These are phyloP conservation scores for Lichina pygmaea DNA, from an alignment of 495 filamentous ascomycete species.

Conservation along the genomic window DNA sequence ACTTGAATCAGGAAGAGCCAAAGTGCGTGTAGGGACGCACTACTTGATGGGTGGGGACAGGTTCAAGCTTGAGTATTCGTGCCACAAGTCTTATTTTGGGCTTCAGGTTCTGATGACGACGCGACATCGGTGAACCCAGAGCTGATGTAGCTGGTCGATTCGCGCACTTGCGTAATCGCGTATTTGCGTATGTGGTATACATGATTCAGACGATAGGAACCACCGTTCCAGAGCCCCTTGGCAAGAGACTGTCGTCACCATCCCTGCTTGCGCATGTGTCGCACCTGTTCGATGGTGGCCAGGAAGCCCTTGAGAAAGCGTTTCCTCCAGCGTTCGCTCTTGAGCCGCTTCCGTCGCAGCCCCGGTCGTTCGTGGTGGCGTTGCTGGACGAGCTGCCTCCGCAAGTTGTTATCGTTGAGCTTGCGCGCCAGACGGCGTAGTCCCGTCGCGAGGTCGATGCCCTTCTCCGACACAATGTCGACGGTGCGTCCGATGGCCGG, in stretches of 20 bases:
- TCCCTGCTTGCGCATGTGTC: constrained; percentile 40
- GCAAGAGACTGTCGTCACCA: constrained; percentile 22
- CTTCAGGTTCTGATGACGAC: too few relatives aligned
- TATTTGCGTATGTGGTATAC: too few relatives aligned
- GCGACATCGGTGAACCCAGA: too few relatives aligned
- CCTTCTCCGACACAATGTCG: constrained; percentile 14
- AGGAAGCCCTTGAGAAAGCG: constrained; percentile 39
- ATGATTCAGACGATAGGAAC: too few relatives aligned
- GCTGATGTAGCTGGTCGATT: too few relatives aligned
- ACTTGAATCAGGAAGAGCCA: too few relatives aligned
- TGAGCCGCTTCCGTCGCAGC: constrained; percentile 45
- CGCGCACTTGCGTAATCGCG: too few relatives aligned
- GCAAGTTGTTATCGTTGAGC: constrained; percentile 24
- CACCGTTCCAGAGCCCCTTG: too few relatives aligned
- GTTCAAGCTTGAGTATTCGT: too few relatives aligned
- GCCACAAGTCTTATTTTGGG: too few relatives aligned
- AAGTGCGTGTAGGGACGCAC: too few relatives aligned
- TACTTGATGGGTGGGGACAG: too few relatives aligned
- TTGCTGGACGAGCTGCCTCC: constrained; percentile 21
- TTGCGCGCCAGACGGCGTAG: constrained; percentile 22
- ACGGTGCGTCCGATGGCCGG: constrained; percentile 26
- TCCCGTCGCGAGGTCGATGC: constrained; percentile 25
- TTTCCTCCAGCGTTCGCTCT: constrained; percentile 34
- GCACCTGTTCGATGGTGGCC: constrained; percentile 27
- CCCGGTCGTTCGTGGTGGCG: constrained; percentile 44